Base-by-base conservation (phyloP, 139 green algal species). In the Ulvella scutata region DNA sequence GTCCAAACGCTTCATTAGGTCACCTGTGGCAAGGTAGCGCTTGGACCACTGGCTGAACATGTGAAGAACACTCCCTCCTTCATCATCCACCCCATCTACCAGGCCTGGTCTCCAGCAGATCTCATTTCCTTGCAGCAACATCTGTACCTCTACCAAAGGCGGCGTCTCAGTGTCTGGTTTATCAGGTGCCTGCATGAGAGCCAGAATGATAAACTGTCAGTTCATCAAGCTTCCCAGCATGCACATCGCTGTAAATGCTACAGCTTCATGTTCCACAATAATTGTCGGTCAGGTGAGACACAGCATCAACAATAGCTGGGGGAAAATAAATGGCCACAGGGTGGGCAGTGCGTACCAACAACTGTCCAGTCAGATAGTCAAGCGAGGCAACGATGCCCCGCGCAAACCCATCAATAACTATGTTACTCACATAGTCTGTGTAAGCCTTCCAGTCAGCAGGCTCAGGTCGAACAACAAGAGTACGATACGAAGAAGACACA, bases 21-120 rank as follows among this genome's bases (percentile, higher is more conserved):
- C 72, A 76, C 84, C 81, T 79, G 75, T 88, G 29, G 88, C 83
- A 36, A 92, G 43, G 82, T 93, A 93, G 29, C 62, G 80, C 81
- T 86, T 86, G 40, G 96, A 72, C 91, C 91, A 96, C 43, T 72
- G 74, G 37, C 88, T 84, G 74, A 94, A 80, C 84, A 95, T 86
- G 67, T 89, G 88, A 10, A 86, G 84, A 37, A 96, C 79, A 34
- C 89, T 85, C 21, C 43, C 20, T 38, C 38, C 28, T 9, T 51
- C 43, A 36, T 36, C 43, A 23, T 60, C 51, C 7, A 72, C 78
- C 23, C 67, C 75, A 43, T 87, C 79, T 33, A 77, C 85, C 28
- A 97, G 78, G 43, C 94, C 91, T 3, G 90, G 92, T 28, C 85
- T 80, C 89, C 88, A 97, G 31, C 91, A 81, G 61, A 96, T 90